Conservation (phyloP, 1,284 basidiomycete genomes). For the Rhodotorula sp. region DNA sequence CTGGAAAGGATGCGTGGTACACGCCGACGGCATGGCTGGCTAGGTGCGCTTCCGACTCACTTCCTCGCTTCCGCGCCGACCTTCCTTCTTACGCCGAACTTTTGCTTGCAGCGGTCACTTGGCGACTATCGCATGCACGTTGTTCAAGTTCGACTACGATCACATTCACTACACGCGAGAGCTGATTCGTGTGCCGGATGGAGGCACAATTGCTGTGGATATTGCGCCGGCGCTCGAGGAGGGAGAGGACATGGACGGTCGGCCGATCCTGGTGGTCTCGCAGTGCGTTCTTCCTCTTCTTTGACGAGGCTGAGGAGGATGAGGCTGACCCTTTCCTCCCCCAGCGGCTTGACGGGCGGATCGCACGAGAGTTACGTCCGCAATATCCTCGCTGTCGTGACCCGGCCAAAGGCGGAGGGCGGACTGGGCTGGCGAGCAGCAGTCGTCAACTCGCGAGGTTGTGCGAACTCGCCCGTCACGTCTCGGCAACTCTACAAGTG, state of each 20-base stretch:
- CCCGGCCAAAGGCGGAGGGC: conserved; percentile 62
- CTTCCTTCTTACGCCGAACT: neutral
- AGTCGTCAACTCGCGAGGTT: conserved; percentile 89
- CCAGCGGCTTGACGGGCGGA: conserved; percentile 37
- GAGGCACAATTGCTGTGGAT: conserved; percentile 71
- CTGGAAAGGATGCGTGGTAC: conserved; percentile 37
- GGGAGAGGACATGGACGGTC: conserved; percentile 57
- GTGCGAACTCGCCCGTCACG: conserved; percentile 48
- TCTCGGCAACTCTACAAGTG: conserved; percentile 38
- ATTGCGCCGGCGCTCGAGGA: conserved; percentile 62
- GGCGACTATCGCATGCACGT: conserved; percentile 49
- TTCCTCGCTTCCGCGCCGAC: neutral
- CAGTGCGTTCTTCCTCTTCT: conserved; percentile 52
- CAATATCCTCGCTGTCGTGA: conserved; percentile 68
- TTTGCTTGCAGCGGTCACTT: conserved; percentile 24
- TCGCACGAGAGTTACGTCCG: conserved; percentile 86
- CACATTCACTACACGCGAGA: conserved; percentile 51
- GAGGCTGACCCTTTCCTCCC: no score
- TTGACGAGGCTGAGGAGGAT: neutral
- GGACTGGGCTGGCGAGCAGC: conserved; percentile 83
- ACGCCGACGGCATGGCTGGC: conserved; percentile 39
- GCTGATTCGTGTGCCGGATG: conserved; percentile 62
- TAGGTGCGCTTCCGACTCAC: conserved; percentile 8
- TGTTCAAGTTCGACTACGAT: conserved; percentile 62
- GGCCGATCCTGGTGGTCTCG: conserved; percentile 76